Evolutionary conservation across 306 rosid species (phyloP).

Genomic region (Glycine latifolia): DNA sequence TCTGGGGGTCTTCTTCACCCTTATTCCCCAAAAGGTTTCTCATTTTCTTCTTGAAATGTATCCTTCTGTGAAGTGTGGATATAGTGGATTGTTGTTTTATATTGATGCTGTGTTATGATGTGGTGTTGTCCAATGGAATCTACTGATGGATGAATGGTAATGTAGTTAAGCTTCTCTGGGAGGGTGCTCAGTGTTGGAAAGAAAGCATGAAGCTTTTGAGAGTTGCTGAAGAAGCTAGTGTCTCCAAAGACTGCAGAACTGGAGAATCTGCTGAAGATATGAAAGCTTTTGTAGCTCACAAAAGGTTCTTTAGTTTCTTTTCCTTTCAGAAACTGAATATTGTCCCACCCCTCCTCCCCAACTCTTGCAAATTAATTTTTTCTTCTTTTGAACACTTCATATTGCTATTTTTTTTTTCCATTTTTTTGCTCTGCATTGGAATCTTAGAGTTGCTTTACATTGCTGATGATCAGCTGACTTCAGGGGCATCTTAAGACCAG

Average conservation of each 20-base stretch:
- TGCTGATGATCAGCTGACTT: conserved; percentile 62
- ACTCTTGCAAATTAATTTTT: neutral
- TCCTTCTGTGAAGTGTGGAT: neutral
- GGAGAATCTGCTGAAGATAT: conserved; percentile 46
- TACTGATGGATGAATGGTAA: conserved; percentile 20
- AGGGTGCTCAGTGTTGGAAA: conserved; percentile 88
- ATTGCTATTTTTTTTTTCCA: conserved; percentile 17
- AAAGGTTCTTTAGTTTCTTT: conserved; percentile 61
- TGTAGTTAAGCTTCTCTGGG: conserved; percentile 80
- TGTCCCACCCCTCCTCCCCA: neutral
- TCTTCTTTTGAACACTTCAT: conserved; percentile 11
- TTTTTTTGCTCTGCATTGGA: conserved; percentile 30
- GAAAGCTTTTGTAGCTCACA: conserved; percentile 52
- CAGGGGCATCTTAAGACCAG: conserved; percentile 97
- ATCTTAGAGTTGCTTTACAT: conserved; percentile 48
- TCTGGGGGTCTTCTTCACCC: conserved; percentile 97
- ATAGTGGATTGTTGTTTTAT: conserved; percentile 29
- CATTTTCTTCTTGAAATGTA: conserved; percentile 23
- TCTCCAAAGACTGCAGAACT: conserved; percentile 42
- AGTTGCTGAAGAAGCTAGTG: conserved; percentile 70
- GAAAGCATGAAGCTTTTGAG: conserved; percentile 79
- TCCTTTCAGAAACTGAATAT: conserved; percentile 11
- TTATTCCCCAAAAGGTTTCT: conserved; percentile 88
- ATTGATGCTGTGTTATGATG: neutral
- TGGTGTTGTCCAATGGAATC: conserved; percentile 13